Percentiles rank a stretch among this genome's conserved stretches.
Evolutionary conservation across 176 grass and related monocot genomes (phyloP).

Genomic region (Panicum miliaceum): DNA sequence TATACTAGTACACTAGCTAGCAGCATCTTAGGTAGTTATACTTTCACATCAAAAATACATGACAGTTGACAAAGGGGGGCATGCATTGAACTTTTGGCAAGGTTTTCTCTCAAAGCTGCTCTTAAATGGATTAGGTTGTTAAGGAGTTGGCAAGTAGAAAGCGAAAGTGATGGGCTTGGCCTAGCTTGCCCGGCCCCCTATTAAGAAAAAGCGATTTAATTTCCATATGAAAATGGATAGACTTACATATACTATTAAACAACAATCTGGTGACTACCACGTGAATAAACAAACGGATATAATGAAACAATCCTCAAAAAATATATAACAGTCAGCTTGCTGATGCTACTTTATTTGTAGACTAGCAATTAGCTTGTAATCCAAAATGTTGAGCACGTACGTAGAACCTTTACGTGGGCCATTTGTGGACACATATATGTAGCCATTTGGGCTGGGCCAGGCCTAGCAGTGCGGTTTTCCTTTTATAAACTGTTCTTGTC

Average conservation of each 20-base stretch:
- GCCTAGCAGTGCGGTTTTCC: background rate
- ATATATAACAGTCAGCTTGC: too few species aligned
- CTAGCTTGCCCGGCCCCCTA: background rate
- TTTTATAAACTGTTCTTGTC: background rate
- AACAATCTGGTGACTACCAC: background rate
- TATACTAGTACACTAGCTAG: background rate
- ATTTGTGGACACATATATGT: background rate
- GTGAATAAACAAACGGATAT: background rate
- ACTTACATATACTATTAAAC: background rate
- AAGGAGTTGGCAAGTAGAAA: constrained; percentile 17
- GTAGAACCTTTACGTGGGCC: background rate
- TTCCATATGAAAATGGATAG: background rate
- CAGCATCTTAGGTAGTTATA: constrained; percentile 11
- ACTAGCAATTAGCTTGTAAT: background rate
- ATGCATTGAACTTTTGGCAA: constrained; percentile 14
- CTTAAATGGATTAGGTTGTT: constrained; percentile 42
- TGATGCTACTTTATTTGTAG: background rate
- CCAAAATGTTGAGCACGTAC: background rate
- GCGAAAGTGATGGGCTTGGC: constrained; percentile 14
- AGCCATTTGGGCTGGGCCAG: constrained; percentile 12
- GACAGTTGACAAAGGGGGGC: constrained; percentile 3
- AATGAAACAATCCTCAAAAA: background rate
- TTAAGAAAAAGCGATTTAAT: background rate
- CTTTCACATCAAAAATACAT: constrained; percentile 21
- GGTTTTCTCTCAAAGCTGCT: background rate